Conservation (phyloP, 345 rosid genomes). For the Clarkia xantiana region DNA sequence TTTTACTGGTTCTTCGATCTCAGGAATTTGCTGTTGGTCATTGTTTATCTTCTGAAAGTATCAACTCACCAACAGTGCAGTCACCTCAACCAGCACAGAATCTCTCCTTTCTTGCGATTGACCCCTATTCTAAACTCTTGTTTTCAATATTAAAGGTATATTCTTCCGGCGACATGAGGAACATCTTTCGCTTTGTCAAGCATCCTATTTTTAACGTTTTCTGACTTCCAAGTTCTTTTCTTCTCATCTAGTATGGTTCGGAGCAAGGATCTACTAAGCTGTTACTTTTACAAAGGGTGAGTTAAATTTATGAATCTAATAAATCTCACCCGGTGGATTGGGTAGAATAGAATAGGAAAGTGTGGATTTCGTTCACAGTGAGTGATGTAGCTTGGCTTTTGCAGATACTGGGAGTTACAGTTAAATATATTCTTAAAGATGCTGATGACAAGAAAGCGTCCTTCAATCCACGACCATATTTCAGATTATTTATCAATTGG, state of each 20-base stretch:
- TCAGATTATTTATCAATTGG: conserved; percentile 69
- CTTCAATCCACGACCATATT: conserved; percentile 59
- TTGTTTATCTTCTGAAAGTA: conserved; percentile 63
- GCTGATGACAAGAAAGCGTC: conserved; percentile 71
- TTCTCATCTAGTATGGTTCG: conserved; percentile 25
- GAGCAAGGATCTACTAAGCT: conserved; percentile 70
- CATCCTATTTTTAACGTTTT: not conserved
- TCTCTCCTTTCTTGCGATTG: conserved; percentile 72
- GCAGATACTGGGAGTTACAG: conserved; percentile 61
- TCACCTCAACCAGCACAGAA: conserved; percentile 54
- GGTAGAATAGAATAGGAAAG: no score
- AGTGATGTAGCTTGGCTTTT: conserved; percentile 8
- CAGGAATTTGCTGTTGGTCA: conserved; percentile 83
- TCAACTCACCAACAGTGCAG: conserved; percentile 42
- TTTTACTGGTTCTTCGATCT: conserved; percentile 6
- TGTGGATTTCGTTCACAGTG: not conserved
- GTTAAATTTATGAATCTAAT: not conserved
- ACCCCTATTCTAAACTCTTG: conserved; percentile 76
- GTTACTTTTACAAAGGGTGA: conserved; percentile 61
- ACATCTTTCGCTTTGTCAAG: not conserved
- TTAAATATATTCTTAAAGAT: conserved; percentile 68
- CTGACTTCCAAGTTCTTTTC: not conserved
- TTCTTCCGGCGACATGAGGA: not conserved
- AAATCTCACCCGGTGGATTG: no score
- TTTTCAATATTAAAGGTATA: conserved; percentile 42